Conservation (phyloP, 108 stramenopile species). For the Ochromonas danica region DNA sequence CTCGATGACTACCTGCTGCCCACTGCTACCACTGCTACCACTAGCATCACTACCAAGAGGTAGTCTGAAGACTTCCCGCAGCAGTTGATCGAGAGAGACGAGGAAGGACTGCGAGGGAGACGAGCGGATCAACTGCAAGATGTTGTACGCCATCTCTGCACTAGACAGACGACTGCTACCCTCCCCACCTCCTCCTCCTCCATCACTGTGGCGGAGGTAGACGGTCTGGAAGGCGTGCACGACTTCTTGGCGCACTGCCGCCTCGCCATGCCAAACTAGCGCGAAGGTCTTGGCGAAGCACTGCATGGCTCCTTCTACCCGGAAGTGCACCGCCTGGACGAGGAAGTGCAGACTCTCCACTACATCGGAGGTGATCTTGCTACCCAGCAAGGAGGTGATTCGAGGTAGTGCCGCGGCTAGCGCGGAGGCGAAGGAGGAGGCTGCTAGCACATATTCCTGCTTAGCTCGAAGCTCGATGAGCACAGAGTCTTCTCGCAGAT, state of each 20-base stretch:
- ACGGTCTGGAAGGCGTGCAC: not conserved
- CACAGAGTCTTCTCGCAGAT: not conserved
- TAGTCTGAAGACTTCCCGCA: too few relatives aligned
- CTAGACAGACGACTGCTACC: too few relatives aligned
- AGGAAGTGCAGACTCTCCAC: slow-evolving; percentile 12
- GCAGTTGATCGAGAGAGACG: too few relatives aligned
- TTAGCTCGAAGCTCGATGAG: not conserved
- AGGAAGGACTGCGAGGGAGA: too few relatives aligned
- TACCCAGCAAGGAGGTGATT: not conserved
- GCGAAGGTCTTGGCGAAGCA: not conserved
- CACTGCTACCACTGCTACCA: too few relatives aligned
- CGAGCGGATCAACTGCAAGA: too few relatives aligned
- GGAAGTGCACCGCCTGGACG: not conserved
- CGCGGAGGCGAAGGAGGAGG: not conserved
- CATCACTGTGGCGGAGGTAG: too few relatives aligned
- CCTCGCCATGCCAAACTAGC: slow-evolving; percentile 22
- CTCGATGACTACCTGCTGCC: too few relatives aligned
- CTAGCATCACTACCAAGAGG: too few relatives aligned
- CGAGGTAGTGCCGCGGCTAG: not conserved
- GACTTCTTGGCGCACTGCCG: not conserved
- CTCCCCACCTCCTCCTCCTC: too few relatives aligned
- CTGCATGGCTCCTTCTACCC: not conserved
- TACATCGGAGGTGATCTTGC: slow-evolving; percentile 18
- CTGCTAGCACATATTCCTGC: not conserved
- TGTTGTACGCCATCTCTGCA: too few relatives aligned